Evolutionary conservation across 2,329 filamentous ascomycete genomes (phyloP).

Genomic region (Kalmusia sp.): DNA sequence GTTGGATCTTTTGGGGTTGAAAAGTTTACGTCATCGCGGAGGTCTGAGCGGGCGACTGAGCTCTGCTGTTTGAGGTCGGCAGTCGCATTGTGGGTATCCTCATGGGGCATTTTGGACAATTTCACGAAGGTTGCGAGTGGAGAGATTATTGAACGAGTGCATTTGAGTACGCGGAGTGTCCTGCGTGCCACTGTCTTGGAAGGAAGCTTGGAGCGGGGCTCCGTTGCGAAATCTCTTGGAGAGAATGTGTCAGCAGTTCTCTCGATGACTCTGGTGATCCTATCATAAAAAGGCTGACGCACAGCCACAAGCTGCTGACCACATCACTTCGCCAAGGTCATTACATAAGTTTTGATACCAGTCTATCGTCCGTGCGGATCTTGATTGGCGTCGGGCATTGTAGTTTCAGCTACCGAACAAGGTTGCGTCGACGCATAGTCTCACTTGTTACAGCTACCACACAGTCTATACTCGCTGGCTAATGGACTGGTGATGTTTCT

Average conservation of each 20-base stretch:
- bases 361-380: slow-evolving; percentile 14
- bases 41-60: slow-evolving; percentile 16
- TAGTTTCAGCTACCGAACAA: slow-evolving; percentile 12
- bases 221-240: slow-evolving; percentile 14
- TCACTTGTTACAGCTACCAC: slow-evolving; percentile 10
- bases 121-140: slow-evolving; percentile 14
- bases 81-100: slow-evolving; percentile 19
- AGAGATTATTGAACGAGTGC: slow-evolving; percentile 18
- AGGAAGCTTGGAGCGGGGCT: slow-evolving; percentile 19
- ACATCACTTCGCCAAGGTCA: slow-evolving; percentile 17
- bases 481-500: slow-evolving; percentile 9
- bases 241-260: slow-evolving; percentile 16
- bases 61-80: slow-evolving; percentile 18
- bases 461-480: slow-evolving; percentile 12
- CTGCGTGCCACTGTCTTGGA: slow-evolving; percentile 14
- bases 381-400: slow-evolving; percentile 14
- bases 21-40: slow-evolving; percentile 16
- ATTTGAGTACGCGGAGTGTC: slow-evolving; percentile 16
- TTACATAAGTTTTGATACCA: slow-evolving; percentile 17
- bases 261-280: slow-evolving; percentile 16
- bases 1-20: slow-evolving; percentile 21
- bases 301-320: slow-evolving; percentile 19
- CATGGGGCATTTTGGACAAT: slow-evolving; percentile 16
- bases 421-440: slow-evolving; percentile 11
- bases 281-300: slow-evolving; percentile 16